Evolutionary conservation across 495 filamentous ascomycete genomes (phyloP).

Genomic region (Aspergillus funiculosus): DNA sequence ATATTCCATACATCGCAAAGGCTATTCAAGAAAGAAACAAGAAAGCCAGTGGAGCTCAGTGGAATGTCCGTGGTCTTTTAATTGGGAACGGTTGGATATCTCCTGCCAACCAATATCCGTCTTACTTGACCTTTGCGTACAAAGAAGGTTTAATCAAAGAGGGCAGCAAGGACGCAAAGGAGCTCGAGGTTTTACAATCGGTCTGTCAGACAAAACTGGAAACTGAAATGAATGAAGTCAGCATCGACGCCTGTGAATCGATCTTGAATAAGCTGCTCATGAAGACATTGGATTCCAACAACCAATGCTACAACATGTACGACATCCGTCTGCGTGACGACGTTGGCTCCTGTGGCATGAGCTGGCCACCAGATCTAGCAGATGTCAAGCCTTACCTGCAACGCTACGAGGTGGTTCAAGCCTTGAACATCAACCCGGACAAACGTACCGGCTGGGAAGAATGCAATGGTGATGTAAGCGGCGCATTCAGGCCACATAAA

Average conservation of each 20-base stretch:
- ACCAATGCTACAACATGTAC: constrained; percentile 86
- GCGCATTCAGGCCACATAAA: constrained; percentile 58
- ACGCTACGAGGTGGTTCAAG: constrained; percentile 67
- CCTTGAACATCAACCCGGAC: constrained; percentile 74
- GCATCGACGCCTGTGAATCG: constrained; percentile 61
- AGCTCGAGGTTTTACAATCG: constrained; percentile 65
- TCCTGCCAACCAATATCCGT: constrained; percentile 80
- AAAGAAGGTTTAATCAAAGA: constrained; percentile 63
- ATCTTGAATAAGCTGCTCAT: constrained; percentile 65
- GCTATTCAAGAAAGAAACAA: constrained; percentile 81
- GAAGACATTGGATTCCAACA: constrained; percentile 47
- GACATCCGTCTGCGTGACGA: constrained; percentile 76
- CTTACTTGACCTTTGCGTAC: constrained; percentile 76
- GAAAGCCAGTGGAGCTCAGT: constrained; percentile 33
- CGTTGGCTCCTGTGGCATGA: constrained; percentile 80
- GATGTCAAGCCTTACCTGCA: constrained; percentile 78
- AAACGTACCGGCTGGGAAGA: constrained; percentile 89
- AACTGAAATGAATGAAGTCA: constrained; percentile 54
- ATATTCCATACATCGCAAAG: constrained; percentile 92
- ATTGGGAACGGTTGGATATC: constrained; percentile 99
- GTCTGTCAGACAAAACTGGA: constrained; percentile 55
- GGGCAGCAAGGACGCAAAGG: constrained; percentile 55
- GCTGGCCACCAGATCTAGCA: constrained; percentile 84
- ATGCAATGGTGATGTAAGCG: constrained; percentile 71
- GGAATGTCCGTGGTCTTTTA: constrained; percentile 82